A percentile compares a stretch with the other conserved stretches of the same genome.
Conservation (phyloP, 2,329 filamentous ascomycete genomes). For the Ramularia endophylla region DNA sequence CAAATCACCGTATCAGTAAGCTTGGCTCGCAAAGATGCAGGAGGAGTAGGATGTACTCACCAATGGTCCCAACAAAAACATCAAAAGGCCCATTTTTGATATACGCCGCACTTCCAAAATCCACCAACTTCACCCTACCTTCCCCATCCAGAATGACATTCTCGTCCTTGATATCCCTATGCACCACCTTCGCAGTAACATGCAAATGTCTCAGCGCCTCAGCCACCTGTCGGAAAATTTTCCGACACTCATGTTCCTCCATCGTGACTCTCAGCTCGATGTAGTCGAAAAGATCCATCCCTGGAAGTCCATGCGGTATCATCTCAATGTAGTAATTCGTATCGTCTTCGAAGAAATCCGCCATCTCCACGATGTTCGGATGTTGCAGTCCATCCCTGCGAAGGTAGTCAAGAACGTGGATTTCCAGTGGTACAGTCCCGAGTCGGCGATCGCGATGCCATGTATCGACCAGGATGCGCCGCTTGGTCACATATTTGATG, state of each 20-base stretch:
- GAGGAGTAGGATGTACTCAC: constrained; percentile 48
- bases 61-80: constrained; percentile 97
- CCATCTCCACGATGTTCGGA: constrained; percentile 63
- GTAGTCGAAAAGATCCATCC: constrained; percentile 99
- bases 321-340: constrained; percentile 99
- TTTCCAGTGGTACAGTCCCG: constrained; percentile 92
- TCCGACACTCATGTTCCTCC: constrained; percentile 89
- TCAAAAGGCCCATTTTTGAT: constrained; percentile 98
- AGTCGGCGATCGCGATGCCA: constrained; percentile 93
- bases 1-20: background rate
- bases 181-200: constrained; percentile 82
- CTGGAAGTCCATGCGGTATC: constrained; percentile 87
- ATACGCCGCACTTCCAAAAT: constrained; percentile 96
- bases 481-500: constrained; percentile 96
- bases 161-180: constrained; percentile 98
- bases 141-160: constrained; percentile 96
- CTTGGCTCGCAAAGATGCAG: constrained; percentile 1
- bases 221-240: constrained; percentile 92
- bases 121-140: constrained; percentile 92
- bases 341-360: constrained; percentile 68
- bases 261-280: constrained; percentile 95
- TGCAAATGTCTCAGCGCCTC: constrained; percentile 87
- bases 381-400: constrained; percentile 63
- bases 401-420: constrained; percentile 92
- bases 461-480: constrained; percentile 92